Conservation (phyloP, 2,329 filamentous ascomycete species). For the Colletotrichum lentis region DNA sequence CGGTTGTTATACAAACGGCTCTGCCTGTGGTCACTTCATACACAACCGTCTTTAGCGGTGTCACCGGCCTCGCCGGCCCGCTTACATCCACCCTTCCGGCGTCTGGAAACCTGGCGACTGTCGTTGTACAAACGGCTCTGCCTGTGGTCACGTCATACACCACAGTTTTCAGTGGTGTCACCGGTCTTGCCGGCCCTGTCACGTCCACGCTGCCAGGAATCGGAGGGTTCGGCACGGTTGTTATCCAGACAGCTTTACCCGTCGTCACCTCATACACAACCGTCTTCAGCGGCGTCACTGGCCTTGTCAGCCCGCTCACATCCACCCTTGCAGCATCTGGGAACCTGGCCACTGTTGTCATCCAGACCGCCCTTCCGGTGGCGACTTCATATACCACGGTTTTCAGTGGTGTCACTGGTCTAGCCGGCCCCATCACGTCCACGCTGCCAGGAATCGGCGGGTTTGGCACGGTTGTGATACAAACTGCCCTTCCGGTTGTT, state of each 20-base stretch:
- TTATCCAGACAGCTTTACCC: background rate
- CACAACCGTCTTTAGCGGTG: background rate
- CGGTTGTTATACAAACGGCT: background rate
- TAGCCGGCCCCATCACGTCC: background rate
- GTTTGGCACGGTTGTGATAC: background rate
- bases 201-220: accelerated
- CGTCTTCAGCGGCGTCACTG: background rate
- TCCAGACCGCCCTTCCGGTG: background rate
- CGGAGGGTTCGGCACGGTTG: background rate
- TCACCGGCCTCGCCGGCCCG: background rate
- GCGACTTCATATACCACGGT: accelerated
- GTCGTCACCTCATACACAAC: background rate
- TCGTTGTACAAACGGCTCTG: background rate
- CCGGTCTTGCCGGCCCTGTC: background rate
- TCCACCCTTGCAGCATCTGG: background rate
- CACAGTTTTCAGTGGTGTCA: background rate
- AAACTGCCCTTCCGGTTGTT: background rate
- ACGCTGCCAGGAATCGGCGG: background rate
- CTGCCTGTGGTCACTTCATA: background rate
- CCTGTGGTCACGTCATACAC: background rate
- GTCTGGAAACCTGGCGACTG: background rate
- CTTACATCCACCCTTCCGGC: background rate
- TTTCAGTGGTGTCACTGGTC: background rate
- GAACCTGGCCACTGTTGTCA: background rate
- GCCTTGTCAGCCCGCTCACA: background rate